Evolutionary conservation across 2,329 filamentous ascomycete species (phyloP).

Genomic region (Neurospora sp.): DNA sequence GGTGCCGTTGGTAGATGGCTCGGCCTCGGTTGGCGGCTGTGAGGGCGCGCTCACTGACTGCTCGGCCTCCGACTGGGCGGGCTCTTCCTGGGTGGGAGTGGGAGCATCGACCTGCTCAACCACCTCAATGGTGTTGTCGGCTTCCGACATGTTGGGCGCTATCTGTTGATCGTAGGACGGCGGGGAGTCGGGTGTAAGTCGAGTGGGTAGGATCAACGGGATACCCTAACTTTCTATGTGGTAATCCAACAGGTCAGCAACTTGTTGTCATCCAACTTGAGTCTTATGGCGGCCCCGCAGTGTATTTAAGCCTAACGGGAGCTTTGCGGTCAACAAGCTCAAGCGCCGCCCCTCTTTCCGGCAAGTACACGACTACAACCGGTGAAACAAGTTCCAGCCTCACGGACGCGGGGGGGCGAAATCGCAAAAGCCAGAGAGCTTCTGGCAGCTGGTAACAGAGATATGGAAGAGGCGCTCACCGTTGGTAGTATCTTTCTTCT

Average conservation of each 20-base stretch:
- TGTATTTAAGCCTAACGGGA: neutral
- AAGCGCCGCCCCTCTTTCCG: neutral
- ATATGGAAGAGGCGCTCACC: neutral
- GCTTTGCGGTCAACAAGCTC: neutral
- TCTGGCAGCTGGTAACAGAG: neutral
- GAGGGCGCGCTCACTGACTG: conserved; percentile 11
- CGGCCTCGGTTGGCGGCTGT: conserved; percentile 2
- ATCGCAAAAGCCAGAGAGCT: neutral
- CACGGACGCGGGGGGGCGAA: neutral
- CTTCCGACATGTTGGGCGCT: conserved; percentile 24
- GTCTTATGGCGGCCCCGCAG: neutral
- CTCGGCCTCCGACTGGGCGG: conserved; percentile 12
- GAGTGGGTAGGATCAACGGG: neutral
- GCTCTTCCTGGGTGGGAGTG: neutral
- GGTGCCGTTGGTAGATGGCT: conserved; percentile 9
- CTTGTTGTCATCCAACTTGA: neutral
- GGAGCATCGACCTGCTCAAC: conserved; percentile 20
- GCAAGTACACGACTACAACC: neutral
- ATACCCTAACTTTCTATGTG: neutral
- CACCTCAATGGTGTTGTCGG: conserved; percentile 20
- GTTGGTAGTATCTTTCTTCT: neutral
- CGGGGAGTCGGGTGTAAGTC: neutral
- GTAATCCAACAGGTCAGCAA: neutral
- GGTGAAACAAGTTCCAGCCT: neutral
- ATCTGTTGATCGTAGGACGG: neutral